Conservation (phyloP, 371 early-diverging fungal species). For the Mortierella sp. region DNA sequence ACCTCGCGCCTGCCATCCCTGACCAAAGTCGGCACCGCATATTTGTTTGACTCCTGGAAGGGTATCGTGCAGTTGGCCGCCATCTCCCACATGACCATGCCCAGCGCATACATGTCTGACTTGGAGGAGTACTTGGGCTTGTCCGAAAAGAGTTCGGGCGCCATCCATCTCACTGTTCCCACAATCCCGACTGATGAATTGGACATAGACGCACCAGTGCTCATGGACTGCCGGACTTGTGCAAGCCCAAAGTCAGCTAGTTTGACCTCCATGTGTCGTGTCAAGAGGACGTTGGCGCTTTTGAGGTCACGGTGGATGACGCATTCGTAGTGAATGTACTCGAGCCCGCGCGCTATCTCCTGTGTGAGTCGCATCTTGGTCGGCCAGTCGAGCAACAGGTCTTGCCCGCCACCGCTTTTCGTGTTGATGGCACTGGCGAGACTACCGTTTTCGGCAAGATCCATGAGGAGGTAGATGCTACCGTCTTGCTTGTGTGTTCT, state of each 20-base stretch:
- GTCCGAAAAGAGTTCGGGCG: not conserved
- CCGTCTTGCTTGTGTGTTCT: not conserved
- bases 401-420: too few species aligned
- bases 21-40: too few species aligned
- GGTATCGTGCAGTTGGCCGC: constrained; percentile 7
- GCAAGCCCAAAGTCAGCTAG: constrained; percentile 8
- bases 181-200: not conserved
- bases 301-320: constrained; percentile 13
- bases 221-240: not conserved
- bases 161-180: not conserved
- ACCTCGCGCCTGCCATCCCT: too few species aligned
- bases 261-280: not conserved
- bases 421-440: not conserved
- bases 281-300: constrained; percentile 11
- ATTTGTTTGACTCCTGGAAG: too few species aligned
- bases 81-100: constrained; percentile 12
- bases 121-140: not conserved
- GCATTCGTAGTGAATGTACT: not conserved
- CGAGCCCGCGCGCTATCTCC: constrained; percentile 5
- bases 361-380: not conserved
- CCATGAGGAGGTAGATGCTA: not conserved
- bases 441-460: constrained; percentile 2
- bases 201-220: not conserved
- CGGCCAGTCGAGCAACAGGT: not conserved
- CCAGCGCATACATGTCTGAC: not conserved